Evolutionary conservation across 179 eudicot species (phyloP).

Genomic region (Nepenthes alata): DNA sequence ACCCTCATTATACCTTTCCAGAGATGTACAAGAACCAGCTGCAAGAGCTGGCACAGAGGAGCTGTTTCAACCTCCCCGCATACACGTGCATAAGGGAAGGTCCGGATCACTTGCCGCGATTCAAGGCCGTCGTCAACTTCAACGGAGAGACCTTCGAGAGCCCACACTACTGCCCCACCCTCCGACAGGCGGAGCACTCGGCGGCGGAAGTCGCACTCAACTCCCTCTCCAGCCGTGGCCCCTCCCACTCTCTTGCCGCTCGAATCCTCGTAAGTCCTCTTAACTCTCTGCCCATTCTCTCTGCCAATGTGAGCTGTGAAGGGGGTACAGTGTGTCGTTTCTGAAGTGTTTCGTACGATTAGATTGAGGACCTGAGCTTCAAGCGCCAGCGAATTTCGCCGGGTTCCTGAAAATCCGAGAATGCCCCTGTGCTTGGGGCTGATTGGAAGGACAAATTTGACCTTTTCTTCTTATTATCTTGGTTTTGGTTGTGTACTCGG

Average conservation of each 20-base stretch:
- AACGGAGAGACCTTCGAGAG: slow-evolving; percentile 36
- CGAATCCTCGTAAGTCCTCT: slow-evolving; percentile 30
- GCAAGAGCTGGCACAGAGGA: slow-evolving; percentile 41
- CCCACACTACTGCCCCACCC: slow-evolving; percentile 30
- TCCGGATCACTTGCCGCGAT: slow-evolving; percentile 41
- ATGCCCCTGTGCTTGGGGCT: no score
- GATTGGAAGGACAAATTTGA: no score
- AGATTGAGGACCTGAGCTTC: no score
- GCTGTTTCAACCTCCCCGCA: slow-evolving; percentile 35
- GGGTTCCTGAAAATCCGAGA: no score
- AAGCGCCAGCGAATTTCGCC: no score
- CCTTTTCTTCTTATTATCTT: no score
- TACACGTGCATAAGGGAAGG: slow-evolving; percentile 37
- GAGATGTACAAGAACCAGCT: slow-evolving; percentile 41
- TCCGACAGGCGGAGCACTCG: slow-evolving; percentile 40
- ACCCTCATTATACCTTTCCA: no score
- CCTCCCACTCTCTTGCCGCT: slow-evolving; percentile 41
- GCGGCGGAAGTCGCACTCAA: slow-evolving; percentile 38
- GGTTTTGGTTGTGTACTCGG: no score
- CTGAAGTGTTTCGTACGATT: no score
- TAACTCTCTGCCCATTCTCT: not conserved
- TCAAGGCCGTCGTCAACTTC: slow-evolving; percentile 34
- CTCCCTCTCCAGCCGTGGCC: slow-evolving; percentile 37
- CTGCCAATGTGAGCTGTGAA: not conserved
- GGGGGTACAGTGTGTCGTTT: no score